Evolutionary conservation across 345 rosid genomes (phyloP), one percentile per base, ranked within the genome.

Genomic region (Geranium brycei): DNA sequence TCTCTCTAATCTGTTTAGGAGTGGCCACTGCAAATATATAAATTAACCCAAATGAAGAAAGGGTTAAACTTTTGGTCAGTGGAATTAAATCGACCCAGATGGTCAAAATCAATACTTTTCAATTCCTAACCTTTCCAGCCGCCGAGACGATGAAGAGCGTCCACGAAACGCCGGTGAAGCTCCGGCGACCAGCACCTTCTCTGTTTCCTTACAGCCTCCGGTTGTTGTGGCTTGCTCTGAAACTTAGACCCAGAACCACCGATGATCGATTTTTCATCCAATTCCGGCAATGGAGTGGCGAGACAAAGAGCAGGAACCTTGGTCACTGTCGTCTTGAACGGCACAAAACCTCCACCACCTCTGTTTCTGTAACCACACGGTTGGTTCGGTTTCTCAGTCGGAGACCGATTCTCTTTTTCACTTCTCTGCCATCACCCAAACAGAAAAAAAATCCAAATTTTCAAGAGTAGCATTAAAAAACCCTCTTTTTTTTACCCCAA

Each of bases 101-200:
- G 41, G 41, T 32, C 38, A 51, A 55, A 55, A 31, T 18, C 59
- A 51, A 51, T n/a, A 7, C 19, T 58, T 59, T 61, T 57, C 62
- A 66, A 75, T 60, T 64, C 51, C 79, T 73, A 59, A 84, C 96
- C 93, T 73, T 79, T 75, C 55, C 81, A 75, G 57, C 96, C 96
- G 59, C 96, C 93, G 58, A 91, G 92, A 41, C 64, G 75, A 4
- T 82, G 82, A 69, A 91, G 85, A 18, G 86, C 95, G 62, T 81
- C 86, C 16, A 84, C 76, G 40, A 91, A 91, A 53, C 80, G 81
- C 19, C 82, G 78, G 69, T 84, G 97, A 58, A 91, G 91, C 51
- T 86, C 89, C 7, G 87, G 85, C 18, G 97, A 84, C 95, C 97
- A 91, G 71, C 79, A 83, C 57, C 95, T 71, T 68, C 95, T 74